Evolutionary conservation across 2,329 filamentous ascomycete species (phyloP).

Genomic region (Colletotrichum abscissum): DNA sequence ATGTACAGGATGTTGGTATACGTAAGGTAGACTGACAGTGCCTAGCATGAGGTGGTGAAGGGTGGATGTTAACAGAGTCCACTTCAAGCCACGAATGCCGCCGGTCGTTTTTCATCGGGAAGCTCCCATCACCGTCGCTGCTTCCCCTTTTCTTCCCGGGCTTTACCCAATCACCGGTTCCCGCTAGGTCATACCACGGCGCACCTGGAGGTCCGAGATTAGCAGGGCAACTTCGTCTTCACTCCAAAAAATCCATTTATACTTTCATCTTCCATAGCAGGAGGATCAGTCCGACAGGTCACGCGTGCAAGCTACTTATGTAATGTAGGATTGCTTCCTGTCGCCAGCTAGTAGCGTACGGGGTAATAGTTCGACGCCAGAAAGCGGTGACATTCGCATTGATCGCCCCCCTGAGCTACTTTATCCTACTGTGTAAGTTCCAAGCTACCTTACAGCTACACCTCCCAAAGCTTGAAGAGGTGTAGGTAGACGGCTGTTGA

Average conservation of each 20-base stretch:
- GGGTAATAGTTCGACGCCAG: too few species aligned
- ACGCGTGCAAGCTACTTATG: neutral
- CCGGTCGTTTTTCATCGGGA: neutral
- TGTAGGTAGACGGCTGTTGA: neutral
- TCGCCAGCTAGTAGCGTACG: too few species aligned
- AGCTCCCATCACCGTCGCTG: neutral
- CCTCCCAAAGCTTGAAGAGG: neutral
- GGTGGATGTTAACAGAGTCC: neutral
- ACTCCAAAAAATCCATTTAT: too few species aligned
- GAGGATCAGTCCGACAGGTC: neutral
- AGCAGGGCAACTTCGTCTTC: too few species aligned
- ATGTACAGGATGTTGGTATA: too few species aligned
- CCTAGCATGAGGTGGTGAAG: neutral
- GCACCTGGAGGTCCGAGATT: conserved; percentile 9
- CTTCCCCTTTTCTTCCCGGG: neutral
- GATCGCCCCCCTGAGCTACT: neutral
- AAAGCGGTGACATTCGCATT: neutral
- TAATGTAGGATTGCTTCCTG: neutral
- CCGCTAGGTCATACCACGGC: conserved; percentile 22
- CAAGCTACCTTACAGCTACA: neutral
- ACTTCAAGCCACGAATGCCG: neutral
- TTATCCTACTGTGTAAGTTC: neutral
- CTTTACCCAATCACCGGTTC: conserved; percentile 16
- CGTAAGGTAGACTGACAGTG: too few species aligned
- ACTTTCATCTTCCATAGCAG: neutral